Conservation (phyloP, 176 grass and related monocot species). For the Cenchrus purpureus region DNA sequence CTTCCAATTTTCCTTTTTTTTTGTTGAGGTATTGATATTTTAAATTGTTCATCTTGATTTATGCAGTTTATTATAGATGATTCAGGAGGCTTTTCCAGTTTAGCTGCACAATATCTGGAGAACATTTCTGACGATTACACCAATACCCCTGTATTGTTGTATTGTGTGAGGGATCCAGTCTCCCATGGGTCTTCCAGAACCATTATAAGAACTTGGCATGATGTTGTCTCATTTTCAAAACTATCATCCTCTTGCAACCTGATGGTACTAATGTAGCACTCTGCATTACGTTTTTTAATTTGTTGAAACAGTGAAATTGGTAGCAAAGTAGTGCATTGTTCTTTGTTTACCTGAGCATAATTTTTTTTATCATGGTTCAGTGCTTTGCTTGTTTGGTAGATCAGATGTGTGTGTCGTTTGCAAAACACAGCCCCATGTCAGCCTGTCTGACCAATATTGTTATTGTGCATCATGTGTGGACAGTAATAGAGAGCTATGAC, state of each 20-base stretch:
- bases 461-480: too few species aligned
- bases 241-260: conserved; percentile 76
- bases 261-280: conserved; percentile 47
- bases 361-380: too few species aligned
- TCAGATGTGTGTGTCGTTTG: too few species aligned
- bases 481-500: too few species aligned
- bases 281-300: too few species aligned
- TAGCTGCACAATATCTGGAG: conserved; percentile 78
- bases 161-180: conserved; percentile 68
- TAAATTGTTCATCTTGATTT: conserved; percentile 29
- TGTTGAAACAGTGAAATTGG: too few species aligned
- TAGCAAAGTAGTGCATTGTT: too few species aligned
- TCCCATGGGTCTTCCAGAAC: conserved; percentile 50
- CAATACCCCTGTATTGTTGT: conserved; percentile 80
- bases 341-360: too few species aligned
- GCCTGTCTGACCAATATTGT: too few species aligned
- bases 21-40: not conserved
- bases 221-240: conserved; percentile 83
- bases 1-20: not conserved
- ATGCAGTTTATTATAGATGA: conserved; percentile 76
- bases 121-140: conserved; percentile 90
- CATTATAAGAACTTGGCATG: conserved; percentile 73
- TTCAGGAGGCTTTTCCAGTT: conserved; percentile 71
- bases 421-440: too few species aligned
- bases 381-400: too few species aligned